Percentiles rank a stretch among this genome's conserved stretches.
Evolutionary conservation across 1,139 yeast species (phyloP).

Genomic region (Candida dubliniensis): DNA sequence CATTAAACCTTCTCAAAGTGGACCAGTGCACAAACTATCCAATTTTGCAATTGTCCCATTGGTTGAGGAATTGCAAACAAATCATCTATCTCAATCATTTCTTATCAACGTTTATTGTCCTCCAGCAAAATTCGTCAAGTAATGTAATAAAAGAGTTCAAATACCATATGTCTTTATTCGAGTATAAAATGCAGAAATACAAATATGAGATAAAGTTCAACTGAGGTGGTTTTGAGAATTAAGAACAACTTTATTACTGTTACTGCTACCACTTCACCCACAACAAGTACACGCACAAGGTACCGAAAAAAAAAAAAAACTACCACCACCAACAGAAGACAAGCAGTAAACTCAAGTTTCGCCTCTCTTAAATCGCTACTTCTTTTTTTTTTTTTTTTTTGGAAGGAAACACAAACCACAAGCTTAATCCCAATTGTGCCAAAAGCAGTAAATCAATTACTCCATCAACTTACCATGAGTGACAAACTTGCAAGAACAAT

Average conservation of each 20-base stretch:
- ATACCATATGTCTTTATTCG: conserved; percentile 1
- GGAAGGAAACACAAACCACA: background rate
- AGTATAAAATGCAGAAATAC: background rate
- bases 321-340: no score
- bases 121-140: background rate
- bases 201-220: background rate
- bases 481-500: conserved; percentile 59
- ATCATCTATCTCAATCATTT: conserved; percentile 6
- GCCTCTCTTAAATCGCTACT: no score
- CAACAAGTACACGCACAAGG: no score
- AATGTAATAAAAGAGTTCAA: conserved; percentile 1
- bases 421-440: background rate
- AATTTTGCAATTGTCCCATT: conserved; percentile 2
- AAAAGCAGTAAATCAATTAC: background rate
- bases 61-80: conserved; percentile 6
- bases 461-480: conserved; percentile 18
- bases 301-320: no score
- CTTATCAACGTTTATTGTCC: conserved; percentile 3
- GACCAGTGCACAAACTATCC: conserved; percentile 12
- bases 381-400: no score
- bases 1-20: conserved; percentile 7
- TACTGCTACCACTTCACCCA: no score
- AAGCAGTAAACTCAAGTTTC: no score
- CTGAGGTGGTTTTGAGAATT: background rate
- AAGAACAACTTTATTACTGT: no score